Evolutionary conservation across 176 grass and related monocot genomes (phyloP).

Genomic region (Eragrostis nindensis): DNA sequence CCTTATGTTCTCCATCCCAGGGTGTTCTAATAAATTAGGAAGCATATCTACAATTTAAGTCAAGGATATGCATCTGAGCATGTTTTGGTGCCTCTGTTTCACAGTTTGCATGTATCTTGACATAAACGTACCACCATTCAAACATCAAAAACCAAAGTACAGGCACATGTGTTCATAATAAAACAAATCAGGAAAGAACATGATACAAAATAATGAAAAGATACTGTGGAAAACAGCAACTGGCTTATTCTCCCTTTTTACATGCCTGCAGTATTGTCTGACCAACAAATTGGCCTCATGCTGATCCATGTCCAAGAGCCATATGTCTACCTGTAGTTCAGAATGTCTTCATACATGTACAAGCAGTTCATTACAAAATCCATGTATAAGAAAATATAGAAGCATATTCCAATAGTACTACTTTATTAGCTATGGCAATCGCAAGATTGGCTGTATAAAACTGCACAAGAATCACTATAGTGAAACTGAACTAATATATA

Average conservation of each 20-base stretch:
- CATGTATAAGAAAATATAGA: too few species aligned
- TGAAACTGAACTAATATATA: too few species aligned
- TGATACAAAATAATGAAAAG: neutral
- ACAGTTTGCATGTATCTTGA: neutral
- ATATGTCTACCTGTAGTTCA: slow-evolving; percentile 63
- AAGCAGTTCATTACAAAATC: too few species aligned
- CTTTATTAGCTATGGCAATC: too few species aligned
- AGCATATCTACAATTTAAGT: slow-evolving; percentile 49
- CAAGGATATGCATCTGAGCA: neutral
- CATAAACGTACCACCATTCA: too few species aligned
- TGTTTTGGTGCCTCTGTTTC: neutral
- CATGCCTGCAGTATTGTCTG: slow-evolving; percentile 46
- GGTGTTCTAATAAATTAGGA: slow-evolving; percentile 55
- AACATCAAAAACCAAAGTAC: neutral
- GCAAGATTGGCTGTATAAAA: too few species aligned
- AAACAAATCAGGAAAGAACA: neutral
- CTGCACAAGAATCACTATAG: too few species aligned
- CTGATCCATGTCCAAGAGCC: slow-evolving; percentile 63
- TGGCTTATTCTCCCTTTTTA: slow-evolving; percentile 54
- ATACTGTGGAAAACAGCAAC: slow-evolving; percentile 64
- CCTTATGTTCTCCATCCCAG: slow-evolving; percentile 45
- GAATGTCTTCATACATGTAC: neutral
- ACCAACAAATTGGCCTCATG: slow-evolving; percentile 53
- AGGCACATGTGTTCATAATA: neutral
- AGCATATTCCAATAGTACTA: too few species aligned